Percentiles rank a stretch among this genome's conserved stretches.
These are phyloP conservation scores for Malus hybrid DNA, from an alignment of 331 rosid species.

Conservation along the genomic window DNA sequence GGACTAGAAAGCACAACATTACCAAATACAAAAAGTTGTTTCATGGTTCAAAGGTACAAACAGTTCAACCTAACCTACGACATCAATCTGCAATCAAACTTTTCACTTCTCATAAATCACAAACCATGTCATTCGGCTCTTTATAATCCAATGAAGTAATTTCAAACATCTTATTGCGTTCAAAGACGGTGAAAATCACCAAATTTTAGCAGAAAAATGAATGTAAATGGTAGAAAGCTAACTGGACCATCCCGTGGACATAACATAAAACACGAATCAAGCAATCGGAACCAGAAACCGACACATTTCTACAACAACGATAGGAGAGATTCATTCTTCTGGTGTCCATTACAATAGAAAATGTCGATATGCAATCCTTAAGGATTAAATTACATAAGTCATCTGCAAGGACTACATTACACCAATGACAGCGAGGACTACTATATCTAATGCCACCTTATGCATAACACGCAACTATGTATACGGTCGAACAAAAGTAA, in stretches of 20 bases:
- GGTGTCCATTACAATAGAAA: background rate
- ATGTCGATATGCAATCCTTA: background rate
- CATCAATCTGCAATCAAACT: background rate
- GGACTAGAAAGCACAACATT: background rate
- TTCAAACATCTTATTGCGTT: too few species aligned
- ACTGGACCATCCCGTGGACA: background rate
- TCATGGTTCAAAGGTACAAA: background rate
- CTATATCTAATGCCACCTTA: background rate
- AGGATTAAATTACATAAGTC: too few species aligned
- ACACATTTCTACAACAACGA: background rate
- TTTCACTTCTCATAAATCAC: background rate
- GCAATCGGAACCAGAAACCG: too few species aligned
- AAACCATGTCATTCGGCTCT: background rate
- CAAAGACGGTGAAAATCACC: background rate
- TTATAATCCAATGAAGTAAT: background rate
- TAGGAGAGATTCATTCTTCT: background rate
- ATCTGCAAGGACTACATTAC: background rate
- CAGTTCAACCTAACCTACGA: background rate
- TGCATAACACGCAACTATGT: background rate
- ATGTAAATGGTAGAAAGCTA: background rate
- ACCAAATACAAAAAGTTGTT: background rate
- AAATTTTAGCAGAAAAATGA: background rate
- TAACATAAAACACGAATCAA: background rate
- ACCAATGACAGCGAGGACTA: background rate
- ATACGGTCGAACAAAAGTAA: background rate